Evolutionary conservation across 2,329 filamentous ascomycete genomes (phyloP).

Genomic region (Colletotrichum trifolii): DNA sequence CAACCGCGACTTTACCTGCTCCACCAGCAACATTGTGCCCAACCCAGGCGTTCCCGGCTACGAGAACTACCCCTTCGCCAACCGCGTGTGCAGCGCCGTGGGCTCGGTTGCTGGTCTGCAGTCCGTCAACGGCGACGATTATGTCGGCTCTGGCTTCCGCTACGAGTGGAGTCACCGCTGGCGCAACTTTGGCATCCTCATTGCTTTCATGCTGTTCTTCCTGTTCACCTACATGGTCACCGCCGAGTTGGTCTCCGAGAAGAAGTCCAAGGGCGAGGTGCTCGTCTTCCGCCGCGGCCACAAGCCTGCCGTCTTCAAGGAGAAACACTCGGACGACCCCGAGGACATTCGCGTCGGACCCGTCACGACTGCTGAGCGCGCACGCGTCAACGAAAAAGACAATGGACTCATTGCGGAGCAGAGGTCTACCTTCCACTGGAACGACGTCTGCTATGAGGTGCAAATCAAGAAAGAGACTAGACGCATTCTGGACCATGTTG

Average conservation of each 20-base stretch:
- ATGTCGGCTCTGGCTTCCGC: constrained; percentile 63
- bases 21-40: constrained; percentile 54
- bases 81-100: constrained; percentile 67
- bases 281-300: constrained; percentile 79
- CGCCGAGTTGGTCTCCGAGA: constrained; percentile 72
- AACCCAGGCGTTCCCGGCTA: constrained; percentile 45
- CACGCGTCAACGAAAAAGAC: constrained; percentile 50
- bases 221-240: constrained; percentile 70
- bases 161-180: constrained; percentile 72
- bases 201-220: constrained; percentile 73
- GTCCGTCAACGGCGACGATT: constrained; percentile 68
- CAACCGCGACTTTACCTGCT: constrained; percentile 67
- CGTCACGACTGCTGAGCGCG: constrained; percentile 57
- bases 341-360: constrained; percentile 64
- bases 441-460: constrained; percentile 80
- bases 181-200: constrained; percentile 77
- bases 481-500: constrained; percentile 84
- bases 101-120: constrained; percentile 66
- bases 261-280: constrained; percentile 81
- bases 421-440: constrained; percentile 87
- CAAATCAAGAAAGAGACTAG: constrained; percentile 83
- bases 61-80: constrained; percentile 44
- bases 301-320: constrained; percentile 66
- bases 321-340: constrained; percentile 71
- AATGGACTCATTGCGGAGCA: constrained; percentile 61